These are phyloP conservation scores for Pythium rhizo-oryzae DNA, from an alignment of 352 stramenopile genomes.

Conservation along the genomic window DNA sequence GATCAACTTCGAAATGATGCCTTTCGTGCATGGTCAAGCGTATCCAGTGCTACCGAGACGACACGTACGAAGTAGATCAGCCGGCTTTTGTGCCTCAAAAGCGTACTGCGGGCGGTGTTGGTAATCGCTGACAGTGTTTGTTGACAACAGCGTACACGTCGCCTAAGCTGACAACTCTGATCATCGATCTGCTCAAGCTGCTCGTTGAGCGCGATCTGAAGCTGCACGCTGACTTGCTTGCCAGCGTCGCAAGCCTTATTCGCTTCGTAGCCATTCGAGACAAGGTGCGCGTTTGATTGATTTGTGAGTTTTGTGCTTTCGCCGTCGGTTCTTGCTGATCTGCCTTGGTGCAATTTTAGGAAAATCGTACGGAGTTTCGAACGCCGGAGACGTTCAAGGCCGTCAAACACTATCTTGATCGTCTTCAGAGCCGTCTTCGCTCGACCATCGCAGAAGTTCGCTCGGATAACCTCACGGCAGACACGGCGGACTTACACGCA, in stretches of 20 bases:
- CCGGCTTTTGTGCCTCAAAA: too few relatives aligned
- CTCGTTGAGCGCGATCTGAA: slow-evolving; percentile 63
- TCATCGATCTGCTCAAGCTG: slow-evolving; percentile 40
- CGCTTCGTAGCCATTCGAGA: slow-evolving; percentile 69
- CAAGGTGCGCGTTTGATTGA: slow-evolving; percentile 35
- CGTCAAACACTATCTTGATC: slow-evolving; percentile 13
- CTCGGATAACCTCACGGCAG: background rate
- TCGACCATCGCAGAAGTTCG: slow-evolving; percentile 18
- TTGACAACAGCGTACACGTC: slow-evolving; percentile 23
- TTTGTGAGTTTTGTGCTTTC: background rate
- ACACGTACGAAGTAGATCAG: slow-evolving; percentile 32
- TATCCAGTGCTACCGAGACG: background rate
- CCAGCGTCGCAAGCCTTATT: slow-evolving; percentile 66
- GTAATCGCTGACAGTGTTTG: background rate
- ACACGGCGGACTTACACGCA: background rate
- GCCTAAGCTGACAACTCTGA: slow-evolving; percentile 29
- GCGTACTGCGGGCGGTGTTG: too few relatives aligned
- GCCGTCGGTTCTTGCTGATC: background rate
- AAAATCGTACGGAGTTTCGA: slow-evolving; percentile 10
- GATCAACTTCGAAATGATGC: slow-evolving; percentile 58
- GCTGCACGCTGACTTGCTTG: slow-evolving; percentile 59
- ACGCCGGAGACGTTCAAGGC: background rate
- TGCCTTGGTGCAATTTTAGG: background rate
- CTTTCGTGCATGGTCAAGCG: slow-evolving; percentile 40
- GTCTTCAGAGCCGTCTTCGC: slow-evolving; percentile 24